Evolutionary conservation across 2,329 filamentous ascomycete species (phyloP).

Genomic region (Fusarium nematophilum): DNA sequence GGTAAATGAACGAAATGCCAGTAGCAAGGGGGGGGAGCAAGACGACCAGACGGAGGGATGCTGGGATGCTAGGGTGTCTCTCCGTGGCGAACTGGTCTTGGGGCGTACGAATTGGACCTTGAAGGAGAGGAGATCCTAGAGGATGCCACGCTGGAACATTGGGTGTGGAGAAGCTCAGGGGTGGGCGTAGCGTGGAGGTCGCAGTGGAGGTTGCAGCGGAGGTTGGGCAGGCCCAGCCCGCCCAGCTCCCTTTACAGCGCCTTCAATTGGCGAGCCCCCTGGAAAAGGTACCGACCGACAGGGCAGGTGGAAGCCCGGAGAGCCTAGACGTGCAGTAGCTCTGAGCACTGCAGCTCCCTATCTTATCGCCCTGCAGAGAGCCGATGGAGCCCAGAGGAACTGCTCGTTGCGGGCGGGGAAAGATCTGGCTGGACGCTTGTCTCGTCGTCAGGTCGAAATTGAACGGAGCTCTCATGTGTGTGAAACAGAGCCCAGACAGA

Average conservation of each 20-base stretch:
- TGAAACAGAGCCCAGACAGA: slow-evolving; percentile 37
- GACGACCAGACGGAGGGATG: slow-evolving; percentile 26
- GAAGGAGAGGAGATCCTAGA: slow-evolving; percentile 9
- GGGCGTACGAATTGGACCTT: slow-evolving; percentile 28
- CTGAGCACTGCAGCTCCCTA: slow-evolving; percentile 16
- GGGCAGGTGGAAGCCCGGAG: slow-evolving; percentile 17
- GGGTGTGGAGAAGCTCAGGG: slow-evolving; percentile 23
- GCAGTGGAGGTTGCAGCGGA: slow-evolving; percentile 2
- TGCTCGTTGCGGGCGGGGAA: slow-evolving; percentile 4
- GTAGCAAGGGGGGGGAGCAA: slow-evolving; percentile 39
- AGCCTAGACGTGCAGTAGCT: slow-evolving; percentile 28
- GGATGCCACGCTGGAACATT: slow-evolving; percentile 34
- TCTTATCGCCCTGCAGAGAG: slow-evolving; percentile 34
- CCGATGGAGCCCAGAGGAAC: slow-evolving; percentile 11
- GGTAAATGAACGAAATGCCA: slow-evolving; percentile 41
- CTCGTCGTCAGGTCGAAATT: not conserved
- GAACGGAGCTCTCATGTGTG: slow-evolving; percentile 24
- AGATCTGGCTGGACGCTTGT: not conserved
- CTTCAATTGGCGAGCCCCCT: slow-evolving; percentile 21
- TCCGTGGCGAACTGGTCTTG: slow-evolving; percentile 40
- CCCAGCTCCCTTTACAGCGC: slow-evolving; percentile 15
- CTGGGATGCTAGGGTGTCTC: slow-evolving; percentile 34
- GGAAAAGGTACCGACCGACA: slow-evolving; percentile 26
- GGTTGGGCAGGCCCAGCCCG: slow-evolving; percentile 27
- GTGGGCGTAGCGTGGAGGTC: slow-evolving; percentile 18